Evolutionary conservation across 805 yeast genomes (phyloP).

Genomic region (Tetrapisispora namnaoensis): DNA sequence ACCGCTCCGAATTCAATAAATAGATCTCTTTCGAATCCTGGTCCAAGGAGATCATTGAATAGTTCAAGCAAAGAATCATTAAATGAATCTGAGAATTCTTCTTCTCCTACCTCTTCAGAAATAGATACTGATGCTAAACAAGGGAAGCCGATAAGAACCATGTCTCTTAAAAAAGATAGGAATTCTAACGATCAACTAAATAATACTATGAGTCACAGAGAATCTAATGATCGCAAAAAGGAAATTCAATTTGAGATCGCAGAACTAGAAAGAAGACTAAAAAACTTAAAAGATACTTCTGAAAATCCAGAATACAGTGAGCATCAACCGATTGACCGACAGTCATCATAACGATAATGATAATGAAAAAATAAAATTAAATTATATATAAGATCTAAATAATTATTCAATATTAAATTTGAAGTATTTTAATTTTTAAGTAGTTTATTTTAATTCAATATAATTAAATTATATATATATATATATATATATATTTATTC

Average conservation of each 20-base stretch:
- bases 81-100: not conserved
- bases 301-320: not conserved
- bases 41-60: not conserved
- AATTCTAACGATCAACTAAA: not conserved
- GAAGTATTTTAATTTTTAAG: not conserved
- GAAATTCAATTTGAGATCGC: slow-evolving; percentile 17
- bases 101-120: not conserved
- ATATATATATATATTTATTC: too few relatives aligned
- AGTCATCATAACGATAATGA: not conserved
- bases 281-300: slow-evolving; percentile 11
- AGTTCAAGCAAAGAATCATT: not conserved
- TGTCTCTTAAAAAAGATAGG: not conserved
- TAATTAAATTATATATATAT: too few relatives aligned
- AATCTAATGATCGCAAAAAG: not conserved
- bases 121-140: not conserved
- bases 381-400: not conserved
- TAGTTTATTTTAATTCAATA: too few relatives aligned
- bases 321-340: not conserved
- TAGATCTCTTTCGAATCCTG: slow-evolving; percentile 5
- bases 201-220: not conserved
- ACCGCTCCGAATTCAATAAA: slow-evolving; percentile 47
- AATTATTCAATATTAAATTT: not conserved
- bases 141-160: not conserved
- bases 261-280: slow-evolving; percentile 26
- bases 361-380: not conserved